Base-by-base conservation (phyloP, 148 eudicot genomes). In the Chenopodium quinoa region DNA sequence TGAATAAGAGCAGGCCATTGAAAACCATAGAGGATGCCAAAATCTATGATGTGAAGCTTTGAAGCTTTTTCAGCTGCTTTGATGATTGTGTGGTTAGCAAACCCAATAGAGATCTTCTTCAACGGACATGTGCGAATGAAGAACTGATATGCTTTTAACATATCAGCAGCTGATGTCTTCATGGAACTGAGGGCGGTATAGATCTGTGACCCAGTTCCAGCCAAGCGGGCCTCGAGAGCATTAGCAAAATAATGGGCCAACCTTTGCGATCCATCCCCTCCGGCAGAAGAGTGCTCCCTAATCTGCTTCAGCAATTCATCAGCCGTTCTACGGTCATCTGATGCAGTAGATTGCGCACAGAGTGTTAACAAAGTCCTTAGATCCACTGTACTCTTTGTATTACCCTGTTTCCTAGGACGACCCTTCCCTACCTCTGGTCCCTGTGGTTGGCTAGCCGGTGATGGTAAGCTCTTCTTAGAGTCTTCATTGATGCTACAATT, bases 1-100 rank as follows among this genome's bases (percentile, higher is more conserved):
- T 89, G 90, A 71, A 91, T 91, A 37, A 91, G 89, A 31, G 77
- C 68, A 9, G 91, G 93, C 93, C 93, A 91, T 46, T 91, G 93
- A 50, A 91, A 89, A 70, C 93, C 93, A 80, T 91, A 88, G 0
- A 78, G 81, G 34, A 91, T 91, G 29, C 93, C 93, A 23, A 91
- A 91, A 85, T 91, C 91, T 67, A 91, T 88, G 50, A 89, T 77
- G 72, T 91, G 93, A 44, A 91, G 84, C 75, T 82, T 87, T 60
- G 81, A 73, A 37, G 79, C 81, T 17, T 86, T 85, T 76, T 69
- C 81, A 40, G 91, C 84, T 34, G 76, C 63, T n/a, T 78, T 83
- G 32, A 76, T 5, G 22, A 89, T 91, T 62, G 67, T 75, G 50
- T 75, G 47, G 34, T 78, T 88, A 0, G 91, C 84, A 81, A 82